A percentile compares a stretch with the other conserved stretches of the same genome.
Evolutionary conservation across 805 yeast species (phyloP).

Genomic region (Ogataea glucozyma): DNA sequence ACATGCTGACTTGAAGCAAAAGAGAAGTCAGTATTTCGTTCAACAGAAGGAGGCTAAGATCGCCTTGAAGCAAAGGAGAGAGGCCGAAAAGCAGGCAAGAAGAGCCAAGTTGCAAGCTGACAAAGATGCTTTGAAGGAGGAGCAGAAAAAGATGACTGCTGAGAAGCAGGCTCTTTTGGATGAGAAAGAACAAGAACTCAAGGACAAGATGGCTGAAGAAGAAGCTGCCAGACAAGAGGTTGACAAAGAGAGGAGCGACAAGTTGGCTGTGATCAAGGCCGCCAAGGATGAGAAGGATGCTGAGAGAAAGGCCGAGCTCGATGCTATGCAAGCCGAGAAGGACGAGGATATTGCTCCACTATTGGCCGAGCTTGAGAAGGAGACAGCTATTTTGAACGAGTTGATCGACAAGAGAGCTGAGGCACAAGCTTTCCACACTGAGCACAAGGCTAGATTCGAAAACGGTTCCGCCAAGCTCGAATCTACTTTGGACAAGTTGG

Average conservation of each 20-base stretch:
- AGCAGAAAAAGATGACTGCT: constrained; percentile 45
- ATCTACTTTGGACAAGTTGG: constrained; percentile 46
- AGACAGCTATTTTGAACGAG: constrained; percentile 50
- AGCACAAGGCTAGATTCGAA: constrained; percentile 47
- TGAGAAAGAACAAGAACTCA: constrained; percentile 45
- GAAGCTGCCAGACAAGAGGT: constrained; percentile 43
- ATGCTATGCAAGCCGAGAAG: constrained; percentile 49
- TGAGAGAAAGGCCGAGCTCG: constrained; percentile 49
- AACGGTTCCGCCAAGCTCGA: constrained; percentile 43
- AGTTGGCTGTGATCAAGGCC: constrained; percentile 43
- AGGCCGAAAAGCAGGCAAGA: constrained; percentile 37
- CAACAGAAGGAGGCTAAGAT: constrained; percentile 42
- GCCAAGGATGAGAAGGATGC: constrained; percentile 45
- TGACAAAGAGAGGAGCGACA: constrained; percentile 43
- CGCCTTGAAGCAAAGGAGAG: constrained; percentile 38
- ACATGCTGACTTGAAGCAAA: constrained; percentile 43
- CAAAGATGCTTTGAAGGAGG: constrained; percentile 47
- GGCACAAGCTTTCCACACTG: constrained; percentile 44
- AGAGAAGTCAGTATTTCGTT: constrained; percentile 38
- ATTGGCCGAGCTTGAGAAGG: constrained; percentile 51
- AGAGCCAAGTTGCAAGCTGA: constrained; percentile 50
- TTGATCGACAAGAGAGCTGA: constrained; percentile 51
- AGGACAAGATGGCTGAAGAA: constrained; percentile 40
- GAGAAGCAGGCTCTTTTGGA: constrained; percentile 41
- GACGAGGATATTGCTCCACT: constrained; percentile 57